phyloP scores from a whole-genome alignment of 495 filamentous ascomycete species.

The Aspergillus egyptiacus region DNA sequence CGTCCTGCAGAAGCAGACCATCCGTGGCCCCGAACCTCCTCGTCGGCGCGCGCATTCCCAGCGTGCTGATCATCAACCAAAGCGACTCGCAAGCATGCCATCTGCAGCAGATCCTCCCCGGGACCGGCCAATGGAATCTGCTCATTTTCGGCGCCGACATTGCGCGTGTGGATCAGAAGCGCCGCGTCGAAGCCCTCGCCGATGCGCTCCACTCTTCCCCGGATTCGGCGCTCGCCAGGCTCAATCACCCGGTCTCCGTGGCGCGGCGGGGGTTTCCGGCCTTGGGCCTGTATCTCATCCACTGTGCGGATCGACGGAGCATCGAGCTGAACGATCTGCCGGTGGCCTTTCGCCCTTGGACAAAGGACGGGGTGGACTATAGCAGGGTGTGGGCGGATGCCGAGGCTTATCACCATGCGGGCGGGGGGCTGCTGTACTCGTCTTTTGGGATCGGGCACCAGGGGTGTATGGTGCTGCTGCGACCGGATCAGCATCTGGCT shows the following conservation, averaged over 20 bases:
- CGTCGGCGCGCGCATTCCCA: slow-evolving; percentile 49
- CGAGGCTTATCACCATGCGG: slow-evolving; percentile 46
- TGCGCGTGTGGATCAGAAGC: background rate
- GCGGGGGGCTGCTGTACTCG: slow-evolving; percentile 48
- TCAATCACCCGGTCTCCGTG: too few species aligned
- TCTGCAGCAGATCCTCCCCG: slow-evolving; percentile 38
- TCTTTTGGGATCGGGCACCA: slow-evolving; percentile 49
- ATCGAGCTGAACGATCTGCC: slow-evolving; percentile 50
- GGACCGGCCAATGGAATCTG: slow-evolving; percentile 53
- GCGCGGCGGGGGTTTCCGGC: too few species aligned
- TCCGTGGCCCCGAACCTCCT: slow-evolving; percentile 34
- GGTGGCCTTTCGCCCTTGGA: slow-evolving; percentile 46
- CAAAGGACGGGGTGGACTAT: slow-evolving; percentile 41
- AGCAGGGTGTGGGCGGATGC: slow-evolving; percentile 48
- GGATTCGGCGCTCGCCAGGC: too few species aligned
- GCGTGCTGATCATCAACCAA: slow-evolving; percentile 51
- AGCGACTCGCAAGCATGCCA: slow-evolving; percentile 52
- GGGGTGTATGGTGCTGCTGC: slow-evolving; percentile 50
- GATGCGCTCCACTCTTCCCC: background rate
- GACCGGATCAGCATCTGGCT: slow-evolving; percentile 55
- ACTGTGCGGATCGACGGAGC: slow-evolving; percentile 34
- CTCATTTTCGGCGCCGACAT: slow-evolving; percentile 42
- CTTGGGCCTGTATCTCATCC: slow-evolving; percentile 31
- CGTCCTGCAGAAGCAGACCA: slow-evolving; percentile 21
- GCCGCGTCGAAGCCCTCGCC: background rate